A percentile compares a stretch with the other conserved stretches of the same genome.
phyloP scores from a whole-genome alignment of 2,329 filamentous ascomycete genomes.

The Dothistroma septosporum region DNA sequence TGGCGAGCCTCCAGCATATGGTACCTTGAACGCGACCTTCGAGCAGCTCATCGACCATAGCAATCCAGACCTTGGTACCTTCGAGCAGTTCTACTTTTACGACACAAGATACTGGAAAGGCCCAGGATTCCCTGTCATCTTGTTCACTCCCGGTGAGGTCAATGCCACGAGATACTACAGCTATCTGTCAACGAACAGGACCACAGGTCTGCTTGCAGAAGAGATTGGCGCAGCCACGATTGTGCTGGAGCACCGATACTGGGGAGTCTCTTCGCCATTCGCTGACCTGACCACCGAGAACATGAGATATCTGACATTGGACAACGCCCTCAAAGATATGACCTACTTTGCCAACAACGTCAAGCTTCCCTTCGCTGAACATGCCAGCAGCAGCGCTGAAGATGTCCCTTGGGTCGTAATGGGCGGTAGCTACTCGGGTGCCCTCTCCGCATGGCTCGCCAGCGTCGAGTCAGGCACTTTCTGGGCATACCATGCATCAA shows the following conservation, averaged over 20 bases:
- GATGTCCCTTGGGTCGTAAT: conserved; percentile 54
- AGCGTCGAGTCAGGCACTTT: conserved; percentile 53
- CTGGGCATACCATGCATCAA: conserved; percentile 58
- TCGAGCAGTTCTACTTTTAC: conserved; percentile 53
- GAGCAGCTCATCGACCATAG: conserved; percentile 58
- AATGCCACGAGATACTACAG: conserved; percentile 45
- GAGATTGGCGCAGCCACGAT: conserved; percentile 53
- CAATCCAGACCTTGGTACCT: conserved; percentile 53
- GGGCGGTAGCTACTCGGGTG: conserved; percentile 56
- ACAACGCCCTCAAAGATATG: conserved; percentile 53
- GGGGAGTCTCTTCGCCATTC: conserved; percentile 55
- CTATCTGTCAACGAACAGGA: conserved; percentile 49
- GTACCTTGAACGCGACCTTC: conserved; percentile 38
- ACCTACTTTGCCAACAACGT: conserved; percentile 53
- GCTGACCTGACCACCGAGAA: conserved; percentile 49
- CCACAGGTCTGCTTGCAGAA: conserved; percentile 51
- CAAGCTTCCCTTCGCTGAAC: conserved; percentile 51
- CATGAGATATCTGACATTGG: conserved; percentile 52
- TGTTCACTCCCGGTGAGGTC: conserved; percentile 47
- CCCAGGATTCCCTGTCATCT: conserved; percentile 49
- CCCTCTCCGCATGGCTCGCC: conserved; percentile 54
- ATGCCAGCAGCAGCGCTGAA: conserved; percentile 47
- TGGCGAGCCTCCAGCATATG: conserved; percentile 5
- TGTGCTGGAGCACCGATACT: conserved; percentile 58
- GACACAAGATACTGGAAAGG: conserved; percentile 51